These are phyloP conservation scores for Cryptococcus sp. DNA, from an alignment of 1,284 basidiomycete genomes.

Conservation along the genomic window DNA sequence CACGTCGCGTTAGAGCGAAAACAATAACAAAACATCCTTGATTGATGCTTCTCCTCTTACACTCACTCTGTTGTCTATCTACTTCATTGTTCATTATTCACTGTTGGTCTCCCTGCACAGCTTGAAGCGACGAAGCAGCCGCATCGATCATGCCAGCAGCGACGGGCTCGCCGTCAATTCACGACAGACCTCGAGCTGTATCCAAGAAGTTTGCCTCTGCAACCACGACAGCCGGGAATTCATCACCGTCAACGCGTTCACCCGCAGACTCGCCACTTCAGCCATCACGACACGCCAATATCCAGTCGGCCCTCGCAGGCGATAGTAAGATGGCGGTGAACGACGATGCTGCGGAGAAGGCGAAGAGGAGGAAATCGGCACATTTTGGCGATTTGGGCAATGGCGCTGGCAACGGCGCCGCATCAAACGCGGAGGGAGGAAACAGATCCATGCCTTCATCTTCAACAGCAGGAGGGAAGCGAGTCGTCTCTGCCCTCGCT, in stretches of 20 bases:
- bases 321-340: conserved; percentile 29
- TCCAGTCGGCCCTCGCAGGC: conserved; percentile 7
- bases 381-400: conserved; percentile 36
- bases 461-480: conserved; percentile 10
- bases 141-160: conserved; percentile 8
- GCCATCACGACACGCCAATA: conserved; percentile 14
- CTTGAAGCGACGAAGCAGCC: too few species aligned
- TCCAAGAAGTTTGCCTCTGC: conserved; percentile 7
- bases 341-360: conserved; percentile 47
- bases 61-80: too few species aligned
- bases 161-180: conserved; percentile 4
- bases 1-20: too few species aligned
- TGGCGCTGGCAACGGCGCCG: conserved; percentile 8
- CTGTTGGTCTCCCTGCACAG: too few species aligned
- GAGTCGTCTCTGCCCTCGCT: conserved; percentile 35
- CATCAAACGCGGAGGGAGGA: conserved; percentile 10
- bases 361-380: conserved; percentile 40
- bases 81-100: too few species aligned
- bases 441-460: conserved; percentile 4
- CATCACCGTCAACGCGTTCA: neutral
- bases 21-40: too few species aligned
- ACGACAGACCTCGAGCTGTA: neutral
- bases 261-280: conserved; percentile 15
- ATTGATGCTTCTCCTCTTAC: too few species aligned
- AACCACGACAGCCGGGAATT: neutral